phyloP scores from a whole-genome alignment of 208 protist genomes.

The Acanthamoeba healyi region DNA sequence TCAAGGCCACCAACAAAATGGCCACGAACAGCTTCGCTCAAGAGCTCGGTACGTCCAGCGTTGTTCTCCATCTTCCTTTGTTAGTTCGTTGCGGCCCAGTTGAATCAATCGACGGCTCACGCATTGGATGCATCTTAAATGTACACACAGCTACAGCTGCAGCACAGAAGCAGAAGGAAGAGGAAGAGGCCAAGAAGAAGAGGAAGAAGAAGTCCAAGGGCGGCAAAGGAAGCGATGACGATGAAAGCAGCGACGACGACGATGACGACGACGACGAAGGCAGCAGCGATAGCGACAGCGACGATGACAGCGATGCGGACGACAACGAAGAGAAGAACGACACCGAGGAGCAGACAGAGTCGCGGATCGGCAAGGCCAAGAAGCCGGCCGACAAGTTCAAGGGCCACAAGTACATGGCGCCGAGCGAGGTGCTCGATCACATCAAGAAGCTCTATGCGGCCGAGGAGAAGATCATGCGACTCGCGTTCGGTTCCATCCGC shows the following conservation, averaged over 20 bases:
- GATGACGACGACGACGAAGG: slow-evolving; percentile 26
- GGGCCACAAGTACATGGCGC: slow-evolving; percentile 42
- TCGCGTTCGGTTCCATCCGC: slow-evolving; percentile 70
- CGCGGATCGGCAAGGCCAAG: slow-evolving; percentile 58
- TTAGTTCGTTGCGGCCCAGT: no score
- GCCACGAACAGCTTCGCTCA: not conserved
- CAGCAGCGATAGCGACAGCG: not conserved
- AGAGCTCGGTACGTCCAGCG: not conserved
- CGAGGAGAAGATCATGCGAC: slow-evolving; percentile 77
- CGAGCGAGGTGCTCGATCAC: slow-evolving; percentile 60
- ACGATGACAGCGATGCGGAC: not conserved
- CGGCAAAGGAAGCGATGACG: not conserved
- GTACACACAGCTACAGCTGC: not conserved
- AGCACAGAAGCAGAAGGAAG: not conserved
- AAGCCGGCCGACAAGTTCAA: not conserved
- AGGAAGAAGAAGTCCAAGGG: not conserved
- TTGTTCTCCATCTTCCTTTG: no score
- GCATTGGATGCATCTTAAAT: not conserved
- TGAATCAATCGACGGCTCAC: no score
- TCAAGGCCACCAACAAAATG: slow-evolving; percentile 23
- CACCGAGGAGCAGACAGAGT: slow-evolving; percentile 24
- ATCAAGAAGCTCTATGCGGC: slow-evolving; percentile 78
- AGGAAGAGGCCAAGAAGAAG: not conserved
- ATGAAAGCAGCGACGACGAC: slow-evolving; percentile 6
- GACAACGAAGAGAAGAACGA: slow-evolving; percentile 61